A percentile compares a stretch with the other conserved stretches of the same genome.
phyloP scores from a whole-genome alignment of 1,284 basidiomycete genomes.

The Leccinum huronense region DNA sequence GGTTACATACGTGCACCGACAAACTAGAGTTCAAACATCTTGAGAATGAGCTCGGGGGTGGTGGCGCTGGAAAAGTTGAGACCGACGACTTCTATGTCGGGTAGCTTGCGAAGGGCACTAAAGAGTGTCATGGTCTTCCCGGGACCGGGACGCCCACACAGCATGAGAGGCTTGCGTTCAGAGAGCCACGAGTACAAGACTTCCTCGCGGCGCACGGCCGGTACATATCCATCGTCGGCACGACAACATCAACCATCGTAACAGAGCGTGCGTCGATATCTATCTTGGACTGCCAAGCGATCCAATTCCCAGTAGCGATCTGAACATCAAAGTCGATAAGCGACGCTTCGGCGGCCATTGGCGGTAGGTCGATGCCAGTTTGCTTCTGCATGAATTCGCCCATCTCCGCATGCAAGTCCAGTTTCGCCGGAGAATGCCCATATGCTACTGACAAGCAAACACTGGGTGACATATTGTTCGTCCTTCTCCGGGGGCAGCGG shows the following conservation, averaged over 20 bases:
- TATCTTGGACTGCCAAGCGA: conserved; percentile 87
- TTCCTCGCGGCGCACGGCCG: conserved; percentile 92
- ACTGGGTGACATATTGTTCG: conserved; percentile 88
- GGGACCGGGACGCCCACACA: conserved; percentile 98
- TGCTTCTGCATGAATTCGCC: conserved; percentile 85
- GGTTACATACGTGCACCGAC: conserved; percentile 94
- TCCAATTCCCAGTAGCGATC: conserved; percentile 84
- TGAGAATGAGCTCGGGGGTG: conserved; percentile 95
- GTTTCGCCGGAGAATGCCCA: conserved; percentile 99
- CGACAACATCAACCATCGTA: conserved; percentile 81
- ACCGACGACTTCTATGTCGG: conserved; percentile 98
- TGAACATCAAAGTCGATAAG: conserved; percentile 97
- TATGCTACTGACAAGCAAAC: conserved; percentile 81
- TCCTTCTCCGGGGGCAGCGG: conserved; percentile 82
- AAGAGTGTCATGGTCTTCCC: conserved; percentile 99
- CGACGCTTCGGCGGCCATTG: conserved; percentile 71
- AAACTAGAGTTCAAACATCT: conserved; percentile 99
- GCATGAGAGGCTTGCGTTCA: conserved; percentile 97
- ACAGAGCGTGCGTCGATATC: conserved; percentile 98
- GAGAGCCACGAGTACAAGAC: conserved; percentile 98
- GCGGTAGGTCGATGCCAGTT: conserved; percentile 89
- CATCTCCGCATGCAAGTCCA: conserved; percentile 87
- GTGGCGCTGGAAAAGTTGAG: conserved; percentile 99
- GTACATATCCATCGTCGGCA: conserved; percentile 90
- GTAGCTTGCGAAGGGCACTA: conserved; percentile 94